These are phyloP conservation scores for Alternaria sp. DNA, from an alignment of 2,329 filamentous ascomycete species.

Conservation along the genomic window DNA sequence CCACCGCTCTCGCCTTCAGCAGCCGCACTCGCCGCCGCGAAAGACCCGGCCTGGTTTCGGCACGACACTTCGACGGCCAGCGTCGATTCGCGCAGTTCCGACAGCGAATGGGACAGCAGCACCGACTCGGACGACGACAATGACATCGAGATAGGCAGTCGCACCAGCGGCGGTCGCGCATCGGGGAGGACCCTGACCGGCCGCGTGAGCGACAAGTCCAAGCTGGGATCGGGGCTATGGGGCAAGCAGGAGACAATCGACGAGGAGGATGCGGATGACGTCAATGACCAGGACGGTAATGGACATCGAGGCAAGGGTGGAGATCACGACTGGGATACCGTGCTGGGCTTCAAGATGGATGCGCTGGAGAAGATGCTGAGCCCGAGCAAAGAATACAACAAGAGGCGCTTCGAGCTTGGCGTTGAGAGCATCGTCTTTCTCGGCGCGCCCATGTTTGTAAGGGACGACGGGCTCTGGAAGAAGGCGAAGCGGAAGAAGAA, in stretches of 20 bases:
- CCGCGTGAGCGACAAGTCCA: constrained; percentile 34
- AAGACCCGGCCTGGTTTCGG: constrained; percentile 47
- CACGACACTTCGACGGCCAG: constrained; percentile 46
- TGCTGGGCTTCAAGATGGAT: constrained; percentile 50
- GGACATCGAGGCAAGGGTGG: constrained; percentile 30
- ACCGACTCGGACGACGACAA: constrained; percentile 45
- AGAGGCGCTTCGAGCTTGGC: constrained; percentile 49
- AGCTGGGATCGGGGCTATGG: constrained; percentile 38
- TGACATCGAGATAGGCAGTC: constrained; percentile 43
- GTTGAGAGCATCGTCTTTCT: constrained; percentile 50
- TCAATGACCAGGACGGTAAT: constrained; percentile 10
- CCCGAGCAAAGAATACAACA: constrained; percentile 48
- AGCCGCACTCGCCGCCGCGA: constrained; percentile 41
- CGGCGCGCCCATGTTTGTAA: constrained; percentile 52
- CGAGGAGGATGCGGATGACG: constrained; percentile 42
- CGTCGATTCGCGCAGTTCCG: constrained; percentile 39
- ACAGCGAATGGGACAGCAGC: constrained; percentile 48
- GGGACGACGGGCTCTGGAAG: constrained; percentile 51
- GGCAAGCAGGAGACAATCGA: constrained; percentile 46
- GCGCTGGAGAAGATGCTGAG: constrained; percentile 50
- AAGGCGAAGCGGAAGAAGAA: constrained; percentile 44
- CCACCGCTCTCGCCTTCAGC: constrained; percentile 48
- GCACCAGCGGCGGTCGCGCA: constrained; percentile 42
- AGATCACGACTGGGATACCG: constrained; percentile 47
- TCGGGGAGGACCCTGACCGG: constrained; percentile 38